These are phyloP conservation scores for Buxus sempervirens DNA, from an alignment of 164 flowering plant species.

Conservation along the genomic window DNA sequence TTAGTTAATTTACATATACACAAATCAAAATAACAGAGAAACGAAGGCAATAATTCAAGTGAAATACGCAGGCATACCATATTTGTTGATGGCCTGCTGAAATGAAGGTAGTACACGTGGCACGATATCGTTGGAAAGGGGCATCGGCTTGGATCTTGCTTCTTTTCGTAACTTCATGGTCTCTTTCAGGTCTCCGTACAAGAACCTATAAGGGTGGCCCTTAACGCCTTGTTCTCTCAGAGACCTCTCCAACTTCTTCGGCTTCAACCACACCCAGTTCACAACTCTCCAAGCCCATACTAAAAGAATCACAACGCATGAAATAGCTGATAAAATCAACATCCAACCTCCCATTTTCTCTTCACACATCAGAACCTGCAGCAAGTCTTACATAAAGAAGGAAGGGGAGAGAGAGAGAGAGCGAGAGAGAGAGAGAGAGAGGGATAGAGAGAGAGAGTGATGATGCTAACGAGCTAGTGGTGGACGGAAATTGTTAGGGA, in stretches of 20 bases:
- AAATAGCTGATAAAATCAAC: neutral
- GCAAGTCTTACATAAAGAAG: no score
- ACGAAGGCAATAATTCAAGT: neutral
- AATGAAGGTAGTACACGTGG: conserved; percentile 28
- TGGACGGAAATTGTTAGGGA: no score
- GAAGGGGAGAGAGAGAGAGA: no score
- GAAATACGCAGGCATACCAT: conserved; percentile 26
- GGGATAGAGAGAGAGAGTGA: no score
- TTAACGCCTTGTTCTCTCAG: conserved; percentile 32
- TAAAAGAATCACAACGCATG: neutral
- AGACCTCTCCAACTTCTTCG: conserved; percentile 29
- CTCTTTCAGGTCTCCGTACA: conserved; percentile 31
- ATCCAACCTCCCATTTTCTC: no score
- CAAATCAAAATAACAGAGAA: neutral
- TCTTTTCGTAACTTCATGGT: conserved; percentile 1
- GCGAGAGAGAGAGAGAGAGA: no score
- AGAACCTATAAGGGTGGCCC: conserved; percentile 29
- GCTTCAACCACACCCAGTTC: conserved; percentile 40
- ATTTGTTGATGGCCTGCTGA: conserved; percentile 15
- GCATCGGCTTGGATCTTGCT: conserved; percentile 29
- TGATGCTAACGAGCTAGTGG: no score
- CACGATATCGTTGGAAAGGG: conserved; percentile 21
- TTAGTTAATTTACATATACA: no score
- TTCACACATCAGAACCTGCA: no score
- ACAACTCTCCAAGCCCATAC: conserved; percentile 28